Evolutionary conservation across 2,329 filamentous ascomycete genomes (phyloP), one percentile per base, ranked within the genome.

Genomic region (Leptographium procerum): DNA sequence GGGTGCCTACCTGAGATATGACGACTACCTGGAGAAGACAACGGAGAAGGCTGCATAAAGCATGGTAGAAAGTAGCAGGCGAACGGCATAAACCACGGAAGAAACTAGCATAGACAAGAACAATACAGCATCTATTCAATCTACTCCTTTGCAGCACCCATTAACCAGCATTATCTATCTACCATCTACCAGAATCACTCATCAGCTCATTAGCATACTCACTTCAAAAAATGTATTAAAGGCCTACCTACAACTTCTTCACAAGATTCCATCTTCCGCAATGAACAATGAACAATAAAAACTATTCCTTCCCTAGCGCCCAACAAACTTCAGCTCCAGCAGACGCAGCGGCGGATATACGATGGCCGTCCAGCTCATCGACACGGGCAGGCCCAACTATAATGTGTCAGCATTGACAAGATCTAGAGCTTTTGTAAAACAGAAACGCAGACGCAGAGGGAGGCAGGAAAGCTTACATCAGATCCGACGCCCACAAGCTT

Each of bases 321-420:
- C 58, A 13, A 59, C 24, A 28, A 53, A 31, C 60, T 59, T 65
- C 31, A 66, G 36, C 63, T 67, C 66, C 22, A 64, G 36, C 43
- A 59, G 62, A 6, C 66, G 52, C 58, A 67, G 52, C 19, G 63
- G 64, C 40, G 62, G 63, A n/a, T 63, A 68, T 8, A 62, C 60
- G 13, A 67, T 54, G 1, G 65, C 28, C 2, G 65, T 56, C 59
- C 67, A 66, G 7, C 60, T 63, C 45, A 61, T 62, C 1, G 62
- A 64, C 13, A 68, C 55, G 57, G 64, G 66, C 2, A 67, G 57
- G 1, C 66, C 66, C 24, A 68, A 56, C 59, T 60, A 34, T 36
- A 22, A 11, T 26, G 10, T 34, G 45, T 60, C 31, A 60, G 55
- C 13, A n/a, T n/a, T n/a, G n/a, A n/a, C n/a, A n/a, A n/a, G n/a